A percentile compares a stretch with the other conserved stretches of the same genome.
phyloP scores from a whole-genome alignment of 225 moss, liverwort and hornwort species.

The Physcomitrellopsis africana region DNA sequence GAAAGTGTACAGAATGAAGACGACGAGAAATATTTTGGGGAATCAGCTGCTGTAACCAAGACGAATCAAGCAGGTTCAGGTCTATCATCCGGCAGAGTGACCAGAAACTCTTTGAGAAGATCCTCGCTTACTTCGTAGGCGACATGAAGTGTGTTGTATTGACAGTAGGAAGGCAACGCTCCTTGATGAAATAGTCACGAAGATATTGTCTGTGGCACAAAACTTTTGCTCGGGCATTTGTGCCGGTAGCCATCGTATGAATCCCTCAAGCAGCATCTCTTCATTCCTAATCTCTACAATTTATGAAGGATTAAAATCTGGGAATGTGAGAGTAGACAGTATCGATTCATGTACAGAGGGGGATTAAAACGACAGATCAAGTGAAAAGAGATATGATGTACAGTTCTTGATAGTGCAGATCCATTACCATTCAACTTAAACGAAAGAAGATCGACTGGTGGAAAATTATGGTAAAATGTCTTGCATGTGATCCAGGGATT shows the following conservation, averaged over 20 bases:
- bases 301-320: background rate
- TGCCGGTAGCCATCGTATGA: background rate
- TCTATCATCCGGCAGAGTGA: conserved; percentile 25
- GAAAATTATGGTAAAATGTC: conserved; percentile 5
- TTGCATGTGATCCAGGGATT: conserved; percentile 16
- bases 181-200: conserved; percentile 12
- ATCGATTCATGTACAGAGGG: conserved; percentile 30
- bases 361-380: conserved; percentile 5
- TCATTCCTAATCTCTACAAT: conserved; percentile 3
- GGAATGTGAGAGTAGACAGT: conserved; percentile 13
- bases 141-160: background rate
- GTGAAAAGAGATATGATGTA: conserved; percentile 18
- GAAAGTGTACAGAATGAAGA: conserved; percentile 36
- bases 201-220: conserved; percentile 3
- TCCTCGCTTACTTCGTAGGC: conserved; percentile 7
- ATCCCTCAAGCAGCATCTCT: conserved; percentile 11
- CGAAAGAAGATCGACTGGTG: conserved; percentile 12
- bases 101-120: conserved; percentile 36
- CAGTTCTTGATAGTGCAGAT: background rate
- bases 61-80: conserved; percentile 26
- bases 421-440: background rate
- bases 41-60: conserved; percentile 17
- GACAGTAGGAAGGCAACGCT: conserved; percentile 15
- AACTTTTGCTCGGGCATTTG: conserved; percentile 14
- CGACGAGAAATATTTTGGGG: conserved; percentile 22